Evolutionary conservation across 2,329 filamentous ascomycete genomes (phyloP).

Genomic region (Aspergillus quadrilineatus): DNA sequence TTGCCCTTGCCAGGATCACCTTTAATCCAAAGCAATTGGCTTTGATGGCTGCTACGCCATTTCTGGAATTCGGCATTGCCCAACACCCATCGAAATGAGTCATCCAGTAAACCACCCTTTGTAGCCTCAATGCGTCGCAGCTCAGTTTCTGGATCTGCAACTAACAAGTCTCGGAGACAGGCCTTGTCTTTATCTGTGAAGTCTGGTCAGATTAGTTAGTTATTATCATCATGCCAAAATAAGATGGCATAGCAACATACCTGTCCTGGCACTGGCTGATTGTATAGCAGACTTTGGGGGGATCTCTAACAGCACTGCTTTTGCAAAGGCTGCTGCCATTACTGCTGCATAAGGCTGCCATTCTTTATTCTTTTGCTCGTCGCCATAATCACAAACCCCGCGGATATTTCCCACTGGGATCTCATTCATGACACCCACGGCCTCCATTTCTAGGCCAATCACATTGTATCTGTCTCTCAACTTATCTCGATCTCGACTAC

Average conservation of each 20-base stretch:
- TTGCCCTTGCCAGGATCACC: no score
- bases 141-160: no score
- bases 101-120: no score
- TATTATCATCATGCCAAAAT: neutral
- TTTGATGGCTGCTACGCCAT: no score
- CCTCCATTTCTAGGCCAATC: constrained; percentile 5
- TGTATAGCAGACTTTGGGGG: neutral
- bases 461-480: constrained; percentile 5
- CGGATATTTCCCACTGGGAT: constrained; percentile 8
- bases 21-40: no score
- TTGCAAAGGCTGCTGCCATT: neutral
- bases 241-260: no score
- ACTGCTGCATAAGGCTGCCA: neutral
- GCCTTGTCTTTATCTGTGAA: no score
- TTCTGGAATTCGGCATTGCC: no score
- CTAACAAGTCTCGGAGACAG: no score
- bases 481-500: neutral
- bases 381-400: constrained; percentile 5
- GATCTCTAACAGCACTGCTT: neutral
- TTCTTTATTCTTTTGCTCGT: constrained; percentile 1
- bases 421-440: constrained; percentile 4
- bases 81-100: no score
- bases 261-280: neutral
- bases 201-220: neutral
- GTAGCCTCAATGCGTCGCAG: no score